Evolutionary conservation across 495 filamentous ascomycete species (phyloP), one percentile per base, ranked within the genome.

Genomic region (Talaromyces ruber): DNA sequence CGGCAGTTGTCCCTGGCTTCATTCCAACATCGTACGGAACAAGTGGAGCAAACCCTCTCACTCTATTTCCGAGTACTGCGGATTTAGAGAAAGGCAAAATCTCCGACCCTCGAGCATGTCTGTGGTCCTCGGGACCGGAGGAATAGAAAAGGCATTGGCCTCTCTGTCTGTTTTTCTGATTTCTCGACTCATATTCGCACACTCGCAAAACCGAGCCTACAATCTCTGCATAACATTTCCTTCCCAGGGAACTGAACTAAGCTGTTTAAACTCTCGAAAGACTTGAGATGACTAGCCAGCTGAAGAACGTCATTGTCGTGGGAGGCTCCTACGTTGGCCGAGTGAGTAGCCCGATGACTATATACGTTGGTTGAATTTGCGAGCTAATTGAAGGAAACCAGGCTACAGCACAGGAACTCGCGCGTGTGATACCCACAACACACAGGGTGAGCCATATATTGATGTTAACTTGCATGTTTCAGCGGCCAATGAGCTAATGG

Each of bases 301-400:
- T 78, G 16, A 72, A 70, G 26, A 78, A 78, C 59, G 69, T 78
- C 30, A 70, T 78, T 26, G 73, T 78, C 24, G 67, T 78, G 18
- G 76, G 76, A 21, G 76, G 76, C 11, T 78, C 76, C 2, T 78
- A 76, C 54, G 74, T 78, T 18, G 76, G 76, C 11, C 69, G 71
- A 52, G 72, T 76, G 51, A 65, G 70, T 52, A 30, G 26, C 14
- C 16, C 16, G 14, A 24, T 21, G n/a, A 28, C 34, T 60, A 50
- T 30, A 4, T 26, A 6, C 4, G 8, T 34, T n/a, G n/a, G 51
- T 22, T 18, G 12, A 6, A n/a, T 47, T 47, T 18, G 43, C 43
- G n/a, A n/a, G 59, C 43, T 34, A 32, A 51, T 37, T 1, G 63
- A 53, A 64, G 68, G 43, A n/a, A 60, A 58, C 0, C 25, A 76